Evolutionary conservation across 495 filamentous ascomycete species (phyloP), one percentile per base, ranked within the genome.

Genomic region (Hypoxylon cercidicola): DNA sequence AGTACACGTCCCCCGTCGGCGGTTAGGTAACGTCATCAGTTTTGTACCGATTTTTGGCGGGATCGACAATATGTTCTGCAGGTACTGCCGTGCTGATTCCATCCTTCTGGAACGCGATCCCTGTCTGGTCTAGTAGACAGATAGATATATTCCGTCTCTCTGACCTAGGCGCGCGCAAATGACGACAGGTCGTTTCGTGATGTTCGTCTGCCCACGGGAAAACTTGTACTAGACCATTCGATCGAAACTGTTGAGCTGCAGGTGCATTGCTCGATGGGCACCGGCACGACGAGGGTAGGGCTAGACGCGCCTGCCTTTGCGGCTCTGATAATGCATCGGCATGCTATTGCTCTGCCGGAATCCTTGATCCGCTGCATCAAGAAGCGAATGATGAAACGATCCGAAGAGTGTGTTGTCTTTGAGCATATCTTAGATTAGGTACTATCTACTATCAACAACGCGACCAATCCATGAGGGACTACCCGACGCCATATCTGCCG

Each of bases 11-110:
- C 30, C 39, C 39, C 16, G 13, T 16, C 39, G 12, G 39, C 15
- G 39, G 13, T 19, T 49, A 35, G 40, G 25, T 35, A 47, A 30
- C 43, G 19, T 28, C 25, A 28, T 23, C 35, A 49, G 4, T 19
- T 40, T 35, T 8, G 40, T 34, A 41, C 45, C 25, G 12, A 21
- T 49, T 44, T 44, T 10, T 34, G 46, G 41, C 43, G 28, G 21
- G 60, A 62, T 62, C 60, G 60, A 54, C 60, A 53, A 54, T 48
- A 25, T 54, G 52, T 58, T 62, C 64, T 67, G 64, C 64, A 67
- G 64, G 64, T 67, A 67, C 64, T 21, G 53, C 57, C 40, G 39
- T 16, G 45, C 51, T 56, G 53, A 58, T 64, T 43, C 64, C 58
- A 45, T 39, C 41, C 58, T 58, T 43, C 30, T 52, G 53, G 64